Base-by-base conservation (phyloP, 2,329 filamentous ascomycete species). In the Apiospora sp. region DNA sequence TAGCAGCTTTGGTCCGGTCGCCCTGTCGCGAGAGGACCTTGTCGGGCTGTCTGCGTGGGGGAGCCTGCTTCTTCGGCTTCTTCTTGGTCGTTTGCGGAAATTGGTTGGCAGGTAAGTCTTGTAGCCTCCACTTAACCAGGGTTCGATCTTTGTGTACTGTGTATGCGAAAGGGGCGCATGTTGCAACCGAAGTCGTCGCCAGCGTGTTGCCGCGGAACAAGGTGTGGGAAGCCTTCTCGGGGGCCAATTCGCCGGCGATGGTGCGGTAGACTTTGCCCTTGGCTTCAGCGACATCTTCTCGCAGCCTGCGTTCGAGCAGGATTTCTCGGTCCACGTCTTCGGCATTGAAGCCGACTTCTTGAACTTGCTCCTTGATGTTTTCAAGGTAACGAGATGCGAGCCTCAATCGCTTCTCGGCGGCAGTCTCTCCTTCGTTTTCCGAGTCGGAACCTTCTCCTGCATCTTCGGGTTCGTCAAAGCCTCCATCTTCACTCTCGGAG, bases 301-400 rank as follows among this genome's bases (percentile, higher is more conserved):
- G 92, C 78, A 99, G 86, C 77, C 67, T 49, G 10, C 95, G 88
- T 82, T 97, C 94, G 58, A 96, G 95, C 78, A 99, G 95, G 77
- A 98, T 85, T 80, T 99, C 96, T 73, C 93, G 89, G 84, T 98
- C 96, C 73, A 99, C 93, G 71, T 98, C 94, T 77, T 92, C 95
- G 10, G 96, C 96, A 83, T 99, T 95, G 80, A 98, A 99, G 51
- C 95, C 96, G 71, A 88, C 89, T 75, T 94, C 93, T 77, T 97
- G 92, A 72, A 87, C 82, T 37, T 94, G 91, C 76, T 98, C 93
- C 78, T 93, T 91, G 74, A 98, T 91, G 80, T 97, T 98, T 71
- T 98, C 93, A 71, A 99, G 89, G 82, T 99, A 98, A 78, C 94
- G 91, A 84, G 98, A 94, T 43, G 96, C 96, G 41, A 99, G 88